Percentiles rank a stretch among this genome's conserved stretches.
phyloP scores from a whole-genome alignment of 2,329 filamentous ascomycete genomes.

The Cladosporium sp. region DNA sequence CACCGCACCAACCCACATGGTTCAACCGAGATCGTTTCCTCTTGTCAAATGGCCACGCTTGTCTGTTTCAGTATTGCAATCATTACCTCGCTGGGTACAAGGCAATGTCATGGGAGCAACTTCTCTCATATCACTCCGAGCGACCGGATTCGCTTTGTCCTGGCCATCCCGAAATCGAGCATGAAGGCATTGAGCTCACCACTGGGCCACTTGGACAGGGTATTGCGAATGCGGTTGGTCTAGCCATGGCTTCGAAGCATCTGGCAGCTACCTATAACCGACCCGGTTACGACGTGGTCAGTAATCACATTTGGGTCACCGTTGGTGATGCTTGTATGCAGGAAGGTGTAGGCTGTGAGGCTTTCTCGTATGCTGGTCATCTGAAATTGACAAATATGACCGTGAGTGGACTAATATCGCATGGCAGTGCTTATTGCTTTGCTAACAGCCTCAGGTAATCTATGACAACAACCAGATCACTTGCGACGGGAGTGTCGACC shows the following conservation, averaged over 20 bases:
- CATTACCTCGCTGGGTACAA: conserved; percentile 46
- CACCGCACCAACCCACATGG: conserved; percentile 50
- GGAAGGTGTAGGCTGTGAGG: conserved; percentile 55
- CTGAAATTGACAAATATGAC: conserved; percentile 52
- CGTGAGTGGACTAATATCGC: conserved; percentile 25
- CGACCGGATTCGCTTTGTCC: conserved; percentile 47
- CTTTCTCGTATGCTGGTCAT: conserved; percentile 54
- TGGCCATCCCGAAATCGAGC: conserved; percentile 51
- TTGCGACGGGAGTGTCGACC: conserved; percentile 53
- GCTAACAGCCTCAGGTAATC: conserved; percentile 27
- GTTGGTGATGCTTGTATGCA: conserved; percentile 55
- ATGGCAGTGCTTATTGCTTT: not conserved
- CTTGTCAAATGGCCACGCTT: conserved; percentile 56
- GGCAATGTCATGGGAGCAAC: conserved; percentile 52
- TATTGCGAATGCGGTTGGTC: conserved; percentile 55
- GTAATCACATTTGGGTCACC: conserved; percentile 53
- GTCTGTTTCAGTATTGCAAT: conserved; percentile 49
- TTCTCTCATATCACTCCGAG: conserved; percentile 50
- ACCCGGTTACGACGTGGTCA: conserved; percentile 44
- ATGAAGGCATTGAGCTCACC: conserved; percentile 55
- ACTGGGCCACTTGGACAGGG: conserved; percentile 57
- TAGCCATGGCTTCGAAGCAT: conserved; percentile 55
- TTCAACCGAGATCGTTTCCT: conserved; percentile 62
- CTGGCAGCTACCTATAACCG: conserved; percentile 52
- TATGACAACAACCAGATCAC: conserved; percentile 59